These are phyloP conservation scores for Penicillium sp. DNA, from an alignment of 2,329 filamentous ascomycete genomes.

Conservation along the genomic window DNA sequence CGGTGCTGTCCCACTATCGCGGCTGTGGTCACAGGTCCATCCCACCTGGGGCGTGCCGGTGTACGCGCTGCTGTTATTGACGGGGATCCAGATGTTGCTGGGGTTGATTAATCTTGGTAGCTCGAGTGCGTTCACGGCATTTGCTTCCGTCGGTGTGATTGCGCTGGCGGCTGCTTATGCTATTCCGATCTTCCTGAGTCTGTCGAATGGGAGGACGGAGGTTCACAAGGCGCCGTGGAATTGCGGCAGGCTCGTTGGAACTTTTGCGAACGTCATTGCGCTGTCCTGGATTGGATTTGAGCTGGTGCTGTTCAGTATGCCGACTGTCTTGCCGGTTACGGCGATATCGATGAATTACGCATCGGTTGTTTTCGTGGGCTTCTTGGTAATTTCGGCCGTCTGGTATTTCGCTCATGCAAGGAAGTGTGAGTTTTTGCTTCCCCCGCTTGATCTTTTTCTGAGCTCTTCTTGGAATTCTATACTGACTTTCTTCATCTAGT, in stretches of 20 bases:
- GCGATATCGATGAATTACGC: slow-evolving; percentile 56
- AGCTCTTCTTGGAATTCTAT: neutral
- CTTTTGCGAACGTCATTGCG: slow-evolving; percentile 46
- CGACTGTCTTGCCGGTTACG: slow-evolving; percentile 52
- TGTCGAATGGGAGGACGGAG: slow-evolving; percentile 47
- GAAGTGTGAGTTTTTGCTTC: slow-evolving; percentile 42
- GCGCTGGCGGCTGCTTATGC: slow-evolving; percentile 55
- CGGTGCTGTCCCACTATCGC: slow-evolving; percentile 43
- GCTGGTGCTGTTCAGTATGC: slow-evolving; percentile 53
- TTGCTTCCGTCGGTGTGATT: slow-evolving; percentile 55
- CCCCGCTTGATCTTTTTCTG: neutral
- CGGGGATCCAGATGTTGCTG: slow-evolving; percentile 48
- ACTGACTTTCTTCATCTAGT: slow-evolving; percentile 15
- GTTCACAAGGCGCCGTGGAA: slow-evolving; percentile 51
- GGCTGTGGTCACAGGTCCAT: slow-evolving; percentile 38
- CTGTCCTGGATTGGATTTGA: slow-evolving; percentile 53
- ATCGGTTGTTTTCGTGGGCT: slow-evolving; percentile 55
- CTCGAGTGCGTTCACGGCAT: slow-evolving; percentile 48
- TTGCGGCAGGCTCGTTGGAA: slow-evolving; percentile 44
- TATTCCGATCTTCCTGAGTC: slow-evolving; percentile 53
- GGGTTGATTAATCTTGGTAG: slow-evolving; percentile 49
- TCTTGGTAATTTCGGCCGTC: slow-evolving; percentile 49
- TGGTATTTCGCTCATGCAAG: slow-evolving; percentile 53
- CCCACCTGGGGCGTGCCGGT: slow-evolving; percentile 40
- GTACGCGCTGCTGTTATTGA: slow-evolving; percentile 43